These are phyloP conservation scores for Collybia sp. DNA, from an alignment of 768 basidiomycete species.

Conservation along the genomic window DNA sequence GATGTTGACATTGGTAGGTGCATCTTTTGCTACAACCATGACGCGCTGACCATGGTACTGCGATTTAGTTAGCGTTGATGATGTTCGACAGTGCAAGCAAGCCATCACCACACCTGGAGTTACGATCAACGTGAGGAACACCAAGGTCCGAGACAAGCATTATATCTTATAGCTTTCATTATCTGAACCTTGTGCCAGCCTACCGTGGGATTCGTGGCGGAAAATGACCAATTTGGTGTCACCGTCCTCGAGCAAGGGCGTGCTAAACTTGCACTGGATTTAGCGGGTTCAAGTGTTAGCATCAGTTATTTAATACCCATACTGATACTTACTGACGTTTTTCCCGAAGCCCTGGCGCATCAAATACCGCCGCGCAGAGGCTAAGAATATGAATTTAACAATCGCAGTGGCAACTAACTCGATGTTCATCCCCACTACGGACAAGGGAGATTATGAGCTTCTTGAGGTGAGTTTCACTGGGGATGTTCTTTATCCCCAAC, in stretches of 20 bases:
- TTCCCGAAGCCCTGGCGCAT: constrained; percentile 74
- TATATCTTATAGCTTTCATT: constrained; percentile 15
- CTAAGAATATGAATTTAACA: constrained; percentile 30
- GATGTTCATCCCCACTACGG: constrained; percentile 56
- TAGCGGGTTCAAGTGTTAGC: constrained; percentile 86
- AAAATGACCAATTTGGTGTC: constrained; percentile 45
- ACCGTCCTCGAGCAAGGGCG: constrained; percentile 68
- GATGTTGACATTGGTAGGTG: constrained; percentile 67
- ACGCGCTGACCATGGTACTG: neutral
- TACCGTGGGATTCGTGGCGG: constrained; percentile 77
- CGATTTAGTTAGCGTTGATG: constrained; percentile 66
- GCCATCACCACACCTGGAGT: constrained; percentile 65
- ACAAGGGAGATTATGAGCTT: constrained; percentile 69
- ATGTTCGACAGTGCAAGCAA: constrained; percentile 82
- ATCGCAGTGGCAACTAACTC: constrained; percentile 53
- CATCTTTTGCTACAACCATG: constrained; percentile 5
- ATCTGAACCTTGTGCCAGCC: constrained; percentile 35
- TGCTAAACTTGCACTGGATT: constrained; percentile 66
- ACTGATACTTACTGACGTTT: constrained; percentile 4
- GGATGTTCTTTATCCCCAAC: neutral
- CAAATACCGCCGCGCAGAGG: constrained; percentile 56
- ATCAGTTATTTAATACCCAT: neutral
- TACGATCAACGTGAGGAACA: constrained; percentile 73
- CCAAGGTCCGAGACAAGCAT: constrained; percentile 45
- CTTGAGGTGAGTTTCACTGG: constrained; percentile 42